Percentiles rank a stretch among this genome's conserved stretches.
Evolutionary conservation across 2,329 filamentous ascomycete species (phyloP).

Genomic region (Colletotrichum filicis): DNA sequence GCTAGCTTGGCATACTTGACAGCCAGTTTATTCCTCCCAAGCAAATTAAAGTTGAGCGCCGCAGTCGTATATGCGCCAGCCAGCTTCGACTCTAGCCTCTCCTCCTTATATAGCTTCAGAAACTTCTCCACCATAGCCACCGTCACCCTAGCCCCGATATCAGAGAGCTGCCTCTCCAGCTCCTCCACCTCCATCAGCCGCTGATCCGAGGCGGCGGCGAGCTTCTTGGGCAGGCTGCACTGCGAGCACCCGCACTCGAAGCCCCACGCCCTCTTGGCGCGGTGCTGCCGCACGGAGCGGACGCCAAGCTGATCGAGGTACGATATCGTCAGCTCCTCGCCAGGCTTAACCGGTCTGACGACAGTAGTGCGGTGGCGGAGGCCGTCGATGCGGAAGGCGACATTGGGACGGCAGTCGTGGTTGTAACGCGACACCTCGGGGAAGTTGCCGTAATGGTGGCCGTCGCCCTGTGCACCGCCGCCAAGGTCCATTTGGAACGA

Average conservation of each 20-base stretch:
- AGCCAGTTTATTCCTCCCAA: conserved; percentile 50
- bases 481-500: conserved; percentile 37
- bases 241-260: conserved; percentile 53
- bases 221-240: conserved; percentile 44
- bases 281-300: conserved; percentile 40
- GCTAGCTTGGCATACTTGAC: conserved; percentile 50
- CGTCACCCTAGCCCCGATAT: conserved; percentile 34
- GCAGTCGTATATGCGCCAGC: conserved; percentile 50
- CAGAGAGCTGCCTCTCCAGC: conserved; percentile 40
- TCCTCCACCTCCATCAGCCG: conserved; percentile 47
- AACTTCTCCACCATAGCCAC: conserved; percentile 50
- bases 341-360: conserved; percentile 49
- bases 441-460: conserved; percentile 35
- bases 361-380: conserved; percentile 52
- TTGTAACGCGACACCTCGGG: conserved; percentile 49
- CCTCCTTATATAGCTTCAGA: conserved; percentile 50
- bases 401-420: conserved; percentile 58
- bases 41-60: conserved; percentile 51
- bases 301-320: conserved; percentile 50
- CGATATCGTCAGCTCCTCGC: conserved; percentile 56
- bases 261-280: conserved; percentile 49
- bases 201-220: conserved; percentile 47
- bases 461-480: conserved; percentile 19
- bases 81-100: conserved; percentile 48
- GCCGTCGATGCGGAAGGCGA: conserved; percentile 53